Conservation (phyloP, 163 green algal species). For the Coccomyxa subellipsoidea region DNA sequence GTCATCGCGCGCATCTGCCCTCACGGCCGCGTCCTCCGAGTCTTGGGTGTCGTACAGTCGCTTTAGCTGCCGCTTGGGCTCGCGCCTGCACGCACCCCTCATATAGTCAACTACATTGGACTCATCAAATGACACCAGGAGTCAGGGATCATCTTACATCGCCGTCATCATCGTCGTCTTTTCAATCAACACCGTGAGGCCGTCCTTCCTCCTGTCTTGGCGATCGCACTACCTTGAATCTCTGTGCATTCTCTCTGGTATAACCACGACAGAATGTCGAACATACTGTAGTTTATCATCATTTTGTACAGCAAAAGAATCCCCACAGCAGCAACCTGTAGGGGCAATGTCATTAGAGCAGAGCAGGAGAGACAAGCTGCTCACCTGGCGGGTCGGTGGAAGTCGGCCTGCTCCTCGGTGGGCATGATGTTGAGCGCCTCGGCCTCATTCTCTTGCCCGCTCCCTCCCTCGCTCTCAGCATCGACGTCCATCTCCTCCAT, state of each 20-base stretch:
- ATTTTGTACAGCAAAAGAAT: too few relatives aligned
- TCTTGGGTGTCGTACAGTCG: neutral
- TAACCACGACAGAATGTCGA: too few relatives aligned
- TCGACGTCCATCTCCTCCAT: constrained; percentile 9
- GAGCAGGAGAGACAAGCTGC: neutral
- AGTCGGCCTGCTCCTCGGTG: neutral
- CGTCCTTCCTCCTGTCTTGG: too few relatives aligned
- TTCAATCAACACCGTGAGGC: neutral
- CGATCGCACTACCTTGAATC: too few relatives aligned
- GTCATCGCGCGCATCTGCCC: neutral
- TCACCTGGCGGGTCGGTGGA: neutral
- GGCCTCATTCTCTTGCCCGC: neutral
- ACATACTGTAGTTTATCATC: too few relatives aligned
- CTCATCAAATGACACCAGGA: neutral
- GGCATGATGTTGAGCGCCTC: neutral
- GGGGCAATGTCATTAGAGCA: neutral
- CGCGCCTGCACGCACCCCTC: neutral
- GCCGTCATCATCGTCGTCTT: neutral
- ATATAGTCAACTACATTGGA: neutral
- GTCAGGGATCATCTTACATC: neutral
- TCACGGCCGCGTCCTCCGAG: neutral
- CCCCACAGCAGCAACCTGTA: too few relatives aligned
- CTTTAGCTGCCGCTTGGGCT: neutral
- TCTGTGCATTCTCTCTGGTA: too few relatives aligned
- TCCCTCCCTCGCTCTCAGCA: neutral